Evolutionary conservation across 2,329 filamentous ascomycete species (phyloP), one percentile per base, ranked within the genome.

Genomic region (Talaromyces sp.): DNA sequence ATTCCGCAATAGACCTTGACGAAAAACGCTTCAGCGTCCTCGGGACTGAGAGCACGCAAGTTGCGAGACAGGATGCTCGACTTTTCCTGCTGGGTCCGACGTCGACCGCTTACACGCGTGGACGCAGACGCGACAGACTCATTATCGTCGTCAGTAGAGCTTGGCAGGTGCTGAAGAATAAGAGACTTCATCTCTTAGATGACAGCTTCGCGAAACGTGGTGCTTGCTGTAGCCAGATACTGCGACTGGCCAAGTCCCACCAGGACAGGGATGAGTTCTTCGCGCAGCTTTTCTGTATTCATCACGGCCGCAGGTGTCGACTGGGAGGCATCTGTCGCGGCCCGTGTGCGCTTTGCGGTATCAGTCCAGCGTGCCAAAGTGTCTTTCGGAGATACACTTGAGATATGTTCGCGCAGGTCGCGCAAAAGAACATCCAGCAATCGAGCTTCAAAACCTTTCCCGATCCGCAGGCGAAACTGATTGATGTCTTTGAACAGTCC

Each of bases 131-230:
- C 88, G 81, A 94, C 90, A 0, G 93, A 96, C 75, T 95, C 91
- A 67, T 90, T 91, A 74, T 98, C 95, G 70, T 98, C 94, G 67
- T 99, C 95, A 69, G 88, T 94, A 13, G 94, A 96, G 73, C 93
- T 96, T 0, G 95, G 95, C 41, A 99, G 83, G 27, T 94, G 90
- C 64, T 88, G 87, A 63, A 93, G 87, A 57, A 99, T 93, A 60
- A 97, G 82, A 49, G 86, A 88, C 71, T 94, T 90, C 74, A 98
- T 89, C 77, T 99, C 95, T 60, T 90, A 88, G 67, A 96, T 81
- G 11, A 96, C 87, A 0, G 91, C 85, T 49, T 96, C 93, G 69
- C 94, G 87, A 76, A 95, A 97, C 0, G 89, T 87, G 50, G 89
- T 85, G 16, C 92, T 91, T 24, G 95, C 95, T 47, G 89, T 86